Evolutionary conservation across 1,284 basidiomycete species (phyloP).

Genomic region (Austropuccinia psidii): DNA sequence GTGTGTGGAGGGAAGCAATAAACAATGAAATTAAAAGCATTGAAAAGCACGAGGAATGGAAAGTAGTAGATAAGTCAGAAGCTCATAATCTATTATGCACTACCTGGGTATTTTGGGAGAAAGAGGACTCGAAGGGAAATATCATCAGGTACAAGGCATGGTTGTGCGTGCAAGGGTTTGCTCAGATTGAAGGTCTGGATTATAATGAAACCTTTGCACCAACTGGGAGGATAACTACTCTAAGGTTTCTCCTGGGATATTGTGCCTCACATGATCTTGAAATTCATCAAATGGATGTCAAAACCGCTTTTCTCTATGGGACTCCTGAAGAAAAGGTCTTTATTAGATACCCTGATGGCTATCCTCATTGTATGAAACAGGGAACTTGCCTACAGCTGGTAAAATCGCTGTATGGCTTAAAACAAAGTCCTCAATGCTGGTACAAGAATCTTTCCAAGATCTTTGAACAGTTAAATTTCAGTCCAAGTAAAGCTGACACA

Average conservation of each 20-base stretch:
- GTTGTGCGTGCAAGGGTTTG: not conserved
- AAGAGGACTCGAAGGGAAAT: not conserved
- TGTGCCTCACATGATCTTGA: not conserved
- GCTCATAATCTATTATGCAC: not conserved
- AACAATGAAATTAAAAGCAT: not conserved
- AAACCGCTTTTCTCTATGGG: constrained; percentile 1
- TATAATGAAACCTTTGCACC: constrained; percentile 9
- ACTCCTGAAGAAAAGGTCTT: constrained; percentile 6
- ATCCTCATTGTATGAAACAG: not conserved
- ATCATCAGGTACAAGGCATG: not conserved
- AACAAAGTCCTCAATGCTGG: constrained; percentile 9
- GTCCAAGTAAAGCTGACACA: not conserved
- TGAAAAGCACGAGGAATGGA: not conserved
- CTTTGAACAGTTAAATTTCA: not conserved
- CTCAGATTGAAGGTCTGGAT: not conserved
- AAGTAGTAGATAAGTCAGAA: not conserved
- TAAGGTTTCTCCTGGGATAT: not conserved
- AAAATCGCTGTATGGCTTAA: constrained; percentile 5
- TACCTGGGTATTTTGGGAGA: constrained; percentile 5
- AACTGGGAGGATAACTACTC: not conserved
- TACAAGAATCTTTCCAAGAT: not conserved
- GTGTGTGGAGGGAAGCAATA: not conserved
- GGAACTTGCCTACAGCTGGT: not conserved
- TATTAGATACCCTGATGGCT: not conserved
- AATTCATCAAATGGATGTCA: constrained; percentile 14